Evolutionary conservation across 345 rosid genomes (phyloP), one percentile per base, ranked within the genome.

Genomic region (Ceriops tagal): DNA sequence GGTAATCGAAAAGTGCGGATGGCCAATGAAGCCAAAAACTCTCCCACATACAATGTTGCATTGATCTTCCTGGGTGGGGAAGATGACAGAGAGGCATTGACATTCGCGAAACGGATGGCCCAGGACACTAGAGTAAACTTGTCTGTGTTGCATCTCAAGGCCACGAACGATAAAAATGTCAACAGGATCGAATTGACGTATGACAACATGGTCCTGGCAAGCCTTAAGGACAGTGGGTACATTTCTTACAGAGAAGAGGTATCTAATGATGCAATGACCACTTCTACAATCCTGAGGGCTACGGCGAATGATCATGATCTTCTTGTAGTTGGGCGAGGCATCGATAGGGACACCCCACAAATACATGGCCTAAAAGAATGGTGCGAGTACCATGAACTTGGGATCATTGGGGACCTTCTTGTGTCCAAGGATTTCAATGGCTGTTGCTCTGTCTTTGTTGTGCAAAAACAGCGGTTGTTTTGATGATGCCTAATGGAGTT

Each of bases 31-130:
- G 76, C 78, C 15, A 20, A 68, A 1, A 69, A 71, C 11, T 58
- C 58, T 37, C 70, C 76, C 13, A 18, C 66, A 6, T 78, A 75
- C 47, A 31, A 71, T 61, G 15, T 71, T 53, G 19, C 55, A 55
- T 11, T 73, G 78, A 52, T 77, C 6, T 82, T 79, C 65, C 22
- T 79, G 9, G 83, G 86, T 0, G 86, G 86, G 11, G 53, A 51
- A 1, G 83, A 82, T 21, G 86, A 82, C 70, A 35, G 79, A 28
- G 86, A 82, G 69, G 86, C 81, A 19, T 37, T 82, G 32, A 46
- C 78, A 4, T 60, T 77, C 5, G 79, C 77, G 1, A 60, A 31
- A 21, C 73, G 78, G 58, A 71, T 77, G 67, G 76, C 75, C 10
- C 46, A 56, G 52, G 64, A 75, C 49, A n/a, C 75, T 2, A 65